phyloP scores from a whole-genome alignment of 768 basidiomycete genomes.

The Macrocybe gigantea region DNA sequence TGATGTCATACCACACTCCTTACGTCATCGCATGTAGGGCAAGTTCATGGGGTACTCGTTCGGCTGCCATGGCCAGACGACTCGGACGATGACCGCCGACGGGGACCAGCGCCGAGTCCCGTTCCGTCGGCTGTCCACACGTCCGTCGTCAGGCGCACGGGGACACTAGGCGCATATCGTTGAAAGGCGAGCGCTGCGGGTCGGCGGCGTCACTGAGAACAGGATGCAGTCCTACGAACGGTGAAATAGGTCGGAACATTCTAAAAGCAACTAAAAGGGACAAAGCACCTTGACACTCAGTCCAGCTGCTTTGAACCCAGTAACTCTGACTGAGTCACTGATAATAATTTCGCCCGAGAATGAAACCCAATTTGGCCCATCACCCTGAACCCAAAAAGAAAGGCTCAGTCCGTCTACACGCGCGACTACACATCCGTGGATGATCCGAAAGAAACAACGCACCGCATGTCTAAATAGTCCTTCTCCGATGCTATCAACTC shows the following conservation, averaged over 20 bases:
- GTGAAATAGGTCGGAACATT: background rate
- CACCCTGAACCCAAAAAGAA: conserved; percentile 35
- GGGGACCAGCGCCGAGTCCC: conserved; percentile 19
- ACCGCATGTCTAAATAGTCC: conserved; percentile 56
- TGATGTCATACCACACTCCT: too few relatives aligned
- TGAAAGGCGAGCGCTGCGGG: conserved; percentile 45
- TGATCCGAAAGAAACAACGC: conserved; percentile 14
- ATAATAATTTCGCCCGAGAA: conserved; percentile 62
- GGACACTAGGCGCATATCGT: conserved; percentile 57
- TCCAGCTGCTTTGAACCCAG: conserved; percentile 64
- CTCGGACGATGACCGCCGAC: too few relatives aligned
- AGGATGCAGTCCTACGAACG: conserved; percentile 56
- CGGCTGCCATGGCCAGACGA: too few relatives aligned
- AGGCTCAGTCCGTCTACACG: background rate
- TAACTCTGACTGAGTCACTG: conserved; percentile 37
- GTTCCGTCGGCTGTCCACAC: conserved; percentile 39
- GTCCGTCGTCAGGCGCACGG: conserved; percentile 62
- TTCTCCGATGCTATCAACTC: conserved; percentile 57
- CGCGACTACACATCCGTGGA: background rate
- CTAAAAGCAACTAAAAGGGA: background rate
- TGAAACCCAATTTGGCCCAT: conserved; percentile 54
- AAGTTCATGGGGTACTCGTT: too few relatives aligned
- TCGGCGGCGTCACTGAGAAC: conserved; percentile 54
- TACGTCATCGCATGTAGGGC: too few relatives aligned
- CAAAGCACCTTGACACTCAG: conserved; percentile 53